Evolutionary conservation across 371 early-diverging fungal genomes (phyloP).

Genomic region (Mortierella sp.): DNA sequence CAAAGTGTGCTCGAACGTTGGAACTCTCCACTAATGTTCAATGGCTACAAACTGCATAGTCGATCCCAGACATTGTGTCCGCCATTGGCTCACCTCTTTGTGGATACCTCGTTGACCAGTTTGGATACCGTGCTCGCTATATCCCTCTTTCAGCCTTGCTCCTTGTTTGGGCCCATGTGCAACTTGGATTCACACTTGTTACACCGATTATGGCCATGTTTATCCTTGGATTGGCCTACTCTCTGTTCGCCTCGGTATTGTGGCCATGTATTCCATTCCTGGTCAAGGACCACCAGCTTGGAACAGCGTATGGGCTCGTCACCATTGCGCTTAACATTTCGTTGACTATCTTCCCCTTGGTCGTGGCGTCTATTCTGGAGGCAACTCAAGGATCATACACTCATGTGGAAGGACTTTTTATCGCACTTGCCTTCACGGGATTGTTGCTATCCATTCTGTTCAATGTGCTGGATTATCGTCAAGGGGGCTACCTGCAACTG

Average conservation of each 20-base stretch:
- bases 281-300: conserved; percentile 61
- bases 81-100: conserved; percentile 65
- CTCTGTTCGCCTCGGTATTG: conserved; percentile 61
- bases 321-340: conserved; percentile 70
- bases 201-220: conserved; percentile 58
- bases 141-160: conserved; percentile 61
- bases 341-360: conserved; percentile 67
- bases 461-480: conserved; percentile 28
- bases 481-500: conserved; percentile 23
- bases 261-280: conserved; percentile 72
- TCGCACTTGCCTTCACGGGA: conserved; percentile 22
- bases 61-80: conserved; percentile 67
- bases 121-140: conserved; percentile 58
- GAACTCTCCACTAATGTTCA: neutral
- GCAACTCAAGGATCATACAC: conserved; percentile 26
- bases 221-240: conserved; percentile 63
- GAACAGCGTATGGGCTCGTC: conserved; percentile 74
- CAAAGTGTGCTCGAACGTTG: neutral
- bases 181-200: conserved; percentile 56
- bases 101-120: conserved; percentile 64
- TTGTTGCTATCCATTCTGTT: conserved; percentile 26
- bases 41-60: conserved; percentile 15
- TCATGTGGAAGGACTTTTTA: conserved; percentile 27
- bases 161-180: conserved; percentile 55
- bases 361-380: conserved; percentile 58